These are phyloP conservation scores for Chamaecyparis obtusa DNA, from an alignment of 75 land plant species.

Conservation along the genomic window DNA sequence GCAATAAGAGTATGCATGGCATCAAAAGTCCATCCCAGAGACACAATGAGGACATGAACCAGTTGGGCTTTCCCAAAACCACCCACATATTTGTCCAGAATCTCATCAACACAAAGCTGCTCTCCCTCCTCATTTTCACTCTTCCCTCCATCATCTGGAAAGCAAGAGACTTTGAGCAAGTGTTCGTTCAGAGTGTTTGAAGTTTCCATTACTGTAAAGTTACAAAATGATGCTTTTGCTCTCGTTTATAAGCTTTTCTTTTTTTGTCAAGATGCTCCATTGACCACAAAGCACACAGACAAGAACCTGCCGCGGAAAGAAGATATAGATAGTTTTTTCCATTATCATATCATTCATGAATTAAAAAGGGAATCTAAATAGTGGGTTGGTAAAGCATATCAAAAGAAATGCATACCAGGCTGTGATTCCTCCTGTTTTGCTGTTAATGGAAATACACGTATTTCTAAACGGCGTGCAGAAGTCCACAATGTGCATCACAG, in stretches of 20 bases:
- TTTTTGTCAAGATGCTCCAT: neutral
- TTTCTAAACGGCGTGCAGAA: too few species aligned
- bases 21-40: constrained; percentile 58
- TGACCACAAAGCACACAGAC: neutral
- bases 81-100: constrained; percentile 32
- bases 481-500: too few species aligned
- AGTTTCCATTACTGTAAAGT: neutral
- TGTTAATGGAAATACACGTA: too few species aligned
- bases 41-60: constrained; percentile 41
- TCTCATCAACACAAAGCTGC: constrained; percentile 35
- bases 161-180: neutral
- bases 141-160: neutral
- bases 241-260: neutral
- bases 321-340: too few species aligned
- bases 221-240: neutral
- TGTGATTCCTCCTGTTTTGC: too few species aligned
- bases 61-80: constrained; percentile 30
- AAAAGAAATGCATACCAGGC: too few species aligned
- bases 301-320: neutral
- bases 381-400: too few species aligned
- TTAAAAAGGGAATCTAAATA: too few species aligned
- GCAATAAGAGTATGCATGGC: constrained; percentile 59
- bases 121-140: neutral
- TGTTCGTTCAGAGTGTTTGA: neutral
- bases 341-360: too few species aligned